Evolutionary conservation across 805 yeast genomes (phyloP).

Genomic region (Wickerhamomyces subpelliculosus): DNA sequence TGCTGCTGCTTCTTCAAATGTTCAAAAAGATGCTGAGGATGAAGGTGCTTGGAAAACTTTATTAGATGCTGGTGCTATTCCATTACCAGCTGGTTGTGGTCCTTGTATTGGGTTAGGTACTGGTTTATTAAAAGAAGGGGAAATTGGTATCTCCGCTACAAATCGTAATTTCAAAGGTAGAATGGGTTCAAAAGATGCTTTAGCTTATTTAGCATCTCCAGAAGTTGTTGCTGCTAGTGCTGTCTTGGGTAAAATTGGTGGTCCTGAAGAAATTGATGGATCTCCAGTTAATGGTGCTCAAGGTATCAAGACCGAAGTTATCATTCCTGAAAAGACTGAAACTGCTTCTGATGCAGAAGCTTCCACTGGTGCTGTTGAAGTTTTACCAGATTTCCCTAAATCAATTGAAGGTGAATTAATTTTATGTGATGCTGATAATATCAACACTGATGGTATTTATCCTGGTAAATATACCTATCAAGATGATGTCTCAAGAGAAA

Average conservation of each 20-base stretch:
- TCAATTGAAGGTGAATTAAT: conserved; percentile 86
- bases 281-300: conserved; percentile 40
- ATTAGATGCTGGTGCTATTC: conserved; percentile 87
- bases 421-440: conserved; percentile 92
- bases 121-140: conserved; percentile 90
- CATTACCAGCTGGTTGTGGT: conserved; percentile 98
- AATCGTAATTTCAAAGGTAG: conserved; percentile 98
- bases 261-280: conserved; percentile 81
- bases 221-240: conserved; percentile 99
- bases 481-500: conserved; percentile 90
- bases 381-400: conserved; percentile 87
- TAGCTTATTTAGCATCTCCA: conserved; percentile 94
- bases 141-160: conserved; percentile 97
- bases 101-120: conserved; percentile 98
- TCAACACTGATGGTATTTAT: conserved; percentile 97
- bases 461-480: conserved; percentile 99
- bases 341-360: conserved; percentile 23
- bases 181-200: conserved; percentile 96
- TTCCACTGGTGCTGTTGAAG: conserved; percentile 50
- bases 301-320: conserved; percentile 38
- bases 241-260: conserved; percentile 86
- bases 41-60: conserved; percentile 89
- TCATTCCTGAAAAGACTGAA: conserved; percentile 24
- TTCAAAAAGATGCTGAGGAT: conserved; percentile 86
- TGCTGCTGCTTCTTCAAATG: conserved; percentile 94